These are phyloP conservation scores for Elongisporangium undulatum DNA, from an alignment of 352 stramenopile species.

Conservation along the genomic window DNA sequence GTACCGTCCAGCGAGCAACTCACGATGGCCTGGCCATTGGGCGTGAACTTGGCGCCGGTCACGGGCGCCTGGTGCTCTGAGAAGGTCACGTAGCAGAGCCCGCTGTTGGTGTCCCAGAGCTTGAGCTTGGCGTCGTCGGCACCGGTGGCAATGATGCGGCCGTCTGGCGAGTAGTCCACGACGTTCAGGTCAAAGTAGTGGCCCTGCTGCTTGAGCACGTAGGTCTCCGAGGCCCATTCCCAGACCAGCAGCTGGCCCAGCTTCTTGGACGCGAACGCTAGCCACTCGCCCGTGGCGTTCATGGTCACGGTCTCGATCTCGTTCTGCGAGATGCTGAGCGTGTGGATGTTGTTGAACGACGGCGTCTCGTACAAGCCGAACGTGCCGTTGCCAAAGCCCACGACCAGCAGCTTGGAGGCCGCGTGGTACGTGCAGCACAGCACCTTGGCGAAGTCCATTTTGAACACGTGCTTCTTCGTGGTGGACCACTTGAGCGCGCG, in stretches of 20 bases:
- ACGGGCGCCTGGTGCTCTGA: slow-evolving; percentile 96
- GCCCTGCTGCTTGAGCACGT: slow-evolving; percentile 99
- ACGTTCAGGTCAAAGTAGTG: slow-evolving; percentile 98
- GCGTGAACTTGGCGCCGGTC: slow-evolving; percentile 94
- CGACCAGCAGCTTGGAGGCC: slow-evolving; percentile 84
- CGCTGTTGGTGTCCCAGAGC: slow-evolving; percentile 97
- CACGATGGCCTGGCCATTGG: slow-evolving; percentile 91
- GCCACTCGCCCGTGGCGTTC: slow-evolving; percentile 96
- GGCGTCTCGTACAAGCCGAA: slow-evolving; percentile 98
- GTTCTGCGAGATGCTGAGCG: slow-evolving; percentile 90
- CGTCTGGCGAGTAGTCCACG: slow-evolving; percentile 97
- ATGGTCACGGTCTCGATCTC: slow-evolving; percentile 92
- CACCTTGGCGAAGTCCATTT: slow-evolving; percentile 89
- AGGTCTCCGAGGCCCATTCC: slow-evolving; percentile 99
- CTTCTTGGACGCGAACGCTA: slow-evolving; percentile 96
- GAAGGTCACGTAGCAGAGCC: slow-evolving; percentile 99
- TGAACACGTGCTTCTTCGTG: slow-evolving; percentile 84
- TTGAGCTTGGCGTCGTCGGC: slow-evolving; percentile 99
- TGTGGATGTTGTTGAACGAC: slow-evolving; percentile 96
- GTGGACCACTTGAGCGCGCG: slow-evolving; percentile 82
- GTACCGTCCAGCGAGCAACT: slow-evolving; percentile 98
- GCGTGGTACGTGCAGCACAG: slow-evolving; percentile 89
- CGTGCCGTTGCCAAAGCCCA: slow-evolving; percentile 96
- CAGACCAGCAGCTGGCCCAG: slow-evolving; percentile 99
- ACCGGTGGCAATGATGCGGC: slow-evolving; percentile 94